Evolutionary conservation across 2,329 filamentous ascomycete genomes (phyloP), one percentile per base, ranked within the genome.

Genomic region (Didymosphaeria variabile): DNA sequence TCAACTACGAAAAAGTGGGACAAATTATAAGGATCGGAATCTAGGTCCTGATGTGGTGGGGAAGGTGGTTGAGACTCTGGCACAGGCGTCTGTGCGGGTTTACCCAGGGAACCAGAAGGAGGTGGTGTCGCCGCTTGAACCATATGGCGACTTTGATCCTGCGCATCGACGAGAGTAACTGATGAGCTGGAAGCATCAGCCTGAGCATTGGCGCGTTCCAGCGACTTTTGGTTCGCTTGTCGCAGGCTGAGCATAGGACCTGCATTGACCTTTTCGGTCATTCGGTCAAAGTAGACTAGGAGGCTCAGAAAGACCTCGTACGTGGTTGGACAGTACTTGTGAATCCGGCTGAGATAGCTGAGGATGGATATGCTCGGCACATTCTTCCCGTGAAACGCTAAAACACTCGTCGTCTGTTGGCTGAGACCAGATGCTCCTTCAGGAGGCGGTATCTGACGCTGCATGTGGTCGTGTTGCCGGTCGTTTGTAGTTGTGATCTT

Each of bases 401-500:
- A 85, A 3, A 99, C 94, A 57, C 84, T 91, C 67, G 82, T 91
- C 67, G 86, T 91, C 70, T 90, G 86, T 23, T 85, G 84, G 67
- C 83, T 88, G 36, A 91, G 79, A 40, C 85, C 84, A n/a, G 82
- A 79, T 9, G 86, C 81, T 49, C 84, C 84, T 66, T 87, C 88
- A 5, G 87, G 81, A 9, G 87, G 83, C 5, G 88, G 86, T 62
- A 91, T 87, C 62, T 88, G 86, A 58, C 93, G 88, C 79, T 97
- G 93, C 67, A 97, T 80, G 65, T 94, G 91, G 76, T 97, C 93
- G 79, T 98, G 94, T 77, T 98, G 94, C 55, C 90, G 83, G 76
- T 99, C 95, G 76, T 99, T 99, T 59, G 94, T 97, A 3, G 92
- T 93, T 6, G 95, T 98, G 71, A 99, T 99, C 79, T 98, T 98